These are phyloP conservation scores for Solanum virginianum DNA, from an alignment of 257 asterid species.

Conservation along the genomic window DNA sequence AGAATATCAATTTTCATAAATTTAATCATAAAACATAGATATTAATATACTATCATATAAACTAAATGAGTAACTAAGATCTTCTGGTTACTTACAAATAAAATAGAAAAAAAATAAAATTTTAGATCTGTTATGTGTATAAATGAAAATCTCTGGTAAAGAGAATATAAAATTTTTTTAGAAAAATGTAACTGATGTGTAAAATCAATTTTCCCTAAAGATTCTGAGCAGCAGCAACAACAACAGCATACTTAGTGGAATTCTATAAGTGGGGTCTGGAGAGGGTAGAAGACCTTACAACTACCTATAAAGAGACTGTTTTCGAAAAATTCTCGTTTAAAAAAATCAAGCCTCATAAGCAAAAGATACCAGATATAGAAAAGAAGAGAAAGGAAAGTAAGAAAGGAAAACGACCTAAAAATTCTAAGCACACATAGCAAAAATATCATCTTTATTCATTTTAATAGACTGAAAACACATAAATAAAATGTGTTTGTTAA, in stretches of 20 bases:
- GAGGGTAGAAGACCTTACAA: too few species aligned
- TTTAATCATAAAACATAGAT: neutral
- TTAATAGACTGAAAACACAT: neutral
- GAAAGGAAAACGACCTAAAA: too few species aligned
- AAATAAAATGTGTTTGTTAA: neutral
- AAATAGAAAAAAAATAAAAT: neutral
- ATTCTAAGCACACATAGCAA: neutral
- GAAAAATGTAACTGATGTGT: neutral
- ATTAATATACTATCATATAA: neutral
- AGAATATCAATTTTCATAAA: neutral
- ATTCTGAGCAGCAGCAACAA: neutral
- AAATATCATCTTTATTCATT: neutral
- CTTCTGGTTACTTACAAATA: too few species aligned
- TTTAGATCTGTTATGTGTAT: too few species aligned
- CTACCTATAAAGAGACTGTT: too few species aligned
- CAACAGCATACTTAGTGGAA: too few species aligned
- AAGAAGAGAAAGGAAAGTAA: too few species aligned
- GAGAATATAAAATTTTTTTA: neutral
- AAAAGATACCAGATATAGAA: too few species aligned
- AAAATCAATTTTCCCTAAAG: too few species aligned
- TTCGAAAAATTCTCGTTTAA: too few species aligned
- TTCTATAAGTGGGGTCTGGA: too few species aligned
- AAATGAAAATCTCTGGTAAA: neutral
- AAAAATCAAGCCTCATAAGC: too few species aligned
- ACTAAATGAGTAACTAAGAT: neutral